A percentile compares a stretch with the other conserved stretches of the same genome.
These are phyloP conservation scores for Lithohypha guttulata DNA, from an alignment of 2,329 filamentous ascomycete genomes.

Conservation along the genomic window DNA sequence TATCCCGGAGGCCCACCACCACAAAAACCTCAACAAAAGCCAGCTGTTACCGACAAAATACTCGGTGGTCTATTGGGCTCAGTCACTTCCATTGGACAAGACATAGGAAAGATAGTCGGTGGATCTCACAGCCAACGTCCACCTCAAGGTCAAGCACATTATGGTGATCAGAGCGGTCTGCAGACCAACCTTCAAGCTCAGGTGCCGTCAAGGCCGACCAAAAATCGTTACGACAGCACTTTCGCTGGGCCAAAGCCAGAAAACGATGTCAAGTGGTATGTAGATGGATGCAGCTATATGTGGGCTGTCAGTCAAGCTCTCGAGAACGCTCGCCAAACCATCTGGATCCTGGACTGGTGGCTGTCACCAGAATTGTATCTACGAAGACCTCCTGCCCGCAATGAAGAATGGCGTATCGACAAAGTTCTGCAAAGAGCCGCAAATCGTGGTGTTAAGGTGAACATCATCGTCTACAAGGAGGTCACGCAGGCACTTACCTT, in stretches of 20 bases:
- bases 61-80: conserved; percentile 42
- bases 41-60: conserved; percentile 28
- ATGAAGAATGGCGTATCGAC: conserved; percentile 76
- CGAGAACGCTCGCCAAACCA: conserved; percentile 60
- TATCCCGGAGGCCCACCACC: conserved; percentile 20
- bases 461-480: conserved; percentile 89
- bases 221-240: conserved; percentile 38
- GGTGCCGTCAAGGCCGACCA: not conserved
- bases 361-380: conserved; percentile 74
- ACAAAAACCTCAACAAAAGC: conserved; percentile 11
- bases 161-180: conserved; percentile 6
- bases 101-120: conserved; percentile 23
- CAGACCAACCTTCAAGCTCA: conserved; percentile 11
- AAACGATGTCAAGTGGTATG: conserved; percentile 70
- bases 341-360: conserved; percentile 84
- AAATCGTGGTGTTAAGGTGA: conserved; percentile 70
- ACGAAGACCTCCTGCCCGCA: conserved; percentile 66
- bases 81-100: conserved; percentile 37
- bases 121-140: conserved; percentile 5
- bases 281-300: conserved; percentile 71
- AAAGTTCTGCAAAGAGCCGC: conserved; percentile 72
- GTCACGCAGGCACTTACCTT: conserved; percentile 68
- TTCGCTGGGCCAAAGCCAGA: conserved; percentile 62
- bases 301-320: conserved; percentile 71
- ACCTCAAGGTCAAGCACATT: conserved; percentile 25